Conservation (phyloP, 257 asterid genomes). For the Solanum medicagineum region DNA sequence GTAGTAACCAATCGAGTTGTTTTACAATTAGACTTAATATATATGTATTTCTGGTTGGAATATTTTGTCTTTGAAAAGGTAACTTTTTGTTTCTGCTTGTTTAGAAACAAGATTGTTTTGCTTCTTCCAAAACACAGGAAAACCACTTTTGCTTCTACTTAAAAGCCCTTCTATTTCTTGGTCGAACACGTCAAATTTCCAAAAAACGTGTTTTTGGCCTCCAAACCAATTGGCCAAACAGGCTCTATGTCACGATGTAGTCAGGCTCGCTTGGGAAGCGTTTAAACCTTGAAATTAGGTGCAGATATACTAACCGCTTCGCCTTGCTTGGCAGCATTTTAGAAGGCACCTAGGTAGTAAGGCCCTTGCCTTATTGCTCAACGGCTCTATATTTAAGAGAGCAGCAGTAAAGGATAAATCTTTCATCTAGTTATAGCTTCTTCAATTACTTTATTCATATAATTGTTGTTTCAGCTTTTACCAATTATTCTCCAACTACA, state of each 20-base stretch:
- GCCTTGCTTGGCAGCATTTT: background rate
- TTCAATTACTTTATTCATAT: background rate
- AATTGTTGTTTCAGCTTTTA: background rate
- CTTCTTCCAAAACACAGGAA: background rate
- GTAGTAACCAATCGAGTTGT: background rate
- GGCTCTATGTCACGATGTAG: background rate
- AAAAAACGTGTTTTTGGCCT: background rate
- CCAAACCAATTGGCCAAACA: background rate
- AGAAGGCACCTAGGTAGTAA: background rate
- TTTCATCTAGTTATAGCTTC: background rate
- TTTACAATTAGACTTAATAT: background rate
- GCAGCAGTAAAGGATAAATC: background rate
- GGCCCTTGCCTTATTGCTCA: background rate
- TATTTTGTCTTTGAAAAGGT: background rate
- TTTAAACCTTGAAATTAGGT: background rate
- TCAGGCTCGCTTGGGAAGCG: background rate
- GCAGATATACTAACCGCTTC: background rate
- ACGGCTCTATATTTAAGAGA: background rate
- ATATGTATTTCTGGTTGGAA: background rate
- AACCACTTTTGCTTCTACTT: background rate
- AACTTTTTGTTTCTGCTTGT: background rate
- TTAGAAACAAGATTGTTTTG: background rate
- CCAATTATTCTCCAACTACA: background rate
- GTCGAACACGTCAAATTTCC: background rate
- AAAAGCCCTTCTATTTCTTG: background rate